Evolutionary conservation across 1,284 basidiomycete species (phyloP).

Genomic region (Puccinia coronata): DNA sequence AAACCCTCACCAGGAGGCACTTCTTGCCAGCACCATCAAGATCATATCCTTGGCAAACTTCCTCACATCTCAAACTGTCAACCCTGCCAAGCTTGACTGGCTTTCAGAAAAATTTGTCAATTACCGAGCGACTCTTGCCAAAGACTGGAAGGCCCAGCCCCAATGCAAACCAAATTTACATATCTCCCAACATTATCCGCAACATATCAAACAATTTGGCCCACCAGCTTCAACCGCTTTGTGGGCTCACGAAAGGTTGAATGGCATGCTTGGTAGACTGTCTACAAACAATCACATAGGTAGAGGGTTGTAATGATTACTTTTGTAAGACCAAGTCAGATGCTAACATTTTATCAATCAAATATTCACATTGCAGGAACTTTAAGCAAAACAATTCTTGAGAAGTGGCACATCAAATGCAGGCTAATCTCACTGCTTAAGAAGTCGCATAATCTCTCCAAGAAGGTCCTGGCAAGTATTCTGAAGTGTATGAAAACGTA

Average conservation of each 20-base stretch:
- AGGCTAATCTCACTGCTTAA: conserved; percentile 5
- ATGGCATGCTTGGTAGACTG: background rate
- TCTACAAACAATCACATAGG: background rate
- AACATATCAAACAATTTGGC: background rate
- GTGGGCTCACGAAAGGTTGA: background rate
- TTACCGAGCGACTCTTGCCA: no score
- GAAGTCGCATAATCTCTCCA: background rate
- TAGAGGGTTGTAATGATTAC: no score
- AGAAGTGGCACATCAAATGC: conserved; percentile 9
- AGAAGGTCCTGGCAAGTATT: background rate
- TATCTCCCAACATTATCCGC: background rate
- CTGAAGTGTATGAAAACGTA: conserved; percentile 1
- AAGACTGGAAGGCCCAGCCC: no score
- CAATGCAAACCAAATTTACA: background rate
- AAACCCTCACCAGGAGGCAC: no score
- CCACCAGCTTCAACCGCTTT: background rate
- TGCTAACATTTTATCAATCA: background rate
- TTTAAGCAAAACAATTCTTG: background rate
- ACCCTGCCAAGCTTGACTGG: no score
- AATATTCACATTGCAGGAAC: background rate
- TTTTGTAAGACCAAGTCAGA: background rate
- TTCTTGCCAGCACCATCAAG: no score
- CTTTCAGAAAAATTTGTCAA: no score
- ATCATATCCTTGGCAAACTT: no score
- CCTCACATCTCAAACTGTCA: no score